These are phyloP conservation scores for Peniophora sp. DNA, from an alignment of 1,284 basidiomycete species.

Conservation along the genomic window DNA sequence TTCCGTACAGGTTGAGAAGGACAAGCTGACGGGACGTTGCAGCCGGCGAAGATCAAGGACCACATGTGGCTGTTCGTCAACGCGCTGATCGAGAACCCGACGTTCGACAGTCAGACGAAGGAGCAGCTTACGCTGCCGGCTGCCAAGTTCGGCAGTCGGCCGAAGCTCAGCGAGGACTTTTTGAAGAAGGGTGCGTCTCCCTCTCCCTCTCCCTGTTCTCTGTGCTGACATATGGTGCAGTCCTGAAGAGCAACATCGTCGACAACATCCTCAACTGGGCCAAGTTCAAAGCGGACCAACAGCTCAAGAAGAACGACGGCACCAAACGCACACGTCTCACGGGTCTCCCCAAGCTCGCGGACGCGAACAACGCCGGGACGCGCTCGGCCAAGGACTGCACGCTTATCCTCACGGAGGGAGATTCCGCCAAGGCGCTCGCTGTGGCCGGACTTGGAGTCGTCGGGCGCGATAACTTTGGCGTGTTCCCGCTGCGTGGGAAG, in stretches of 20 bases:
- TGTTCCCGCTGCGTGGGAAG: conserved; percentile 97
- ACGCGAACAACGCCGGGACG: conserved; percentile 97
- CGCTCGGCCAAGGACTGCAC: conserved; percentile 80
- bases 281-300: conserved; percentile 93
- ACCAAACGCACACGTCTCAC: conserved; percentile 87
- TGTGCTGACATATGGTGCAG: conserved; percentile 29
- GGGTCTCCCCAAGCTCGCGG: conserved; percentile 90
- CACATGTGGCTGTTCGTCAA: conserved; percentile 99
- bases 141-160: conserved; percentile 89
- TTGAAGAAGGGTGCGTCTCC: conserved; percentile 81
- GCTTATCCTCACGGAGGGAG: conserved; percentile 97
- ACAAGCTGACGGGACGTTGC: no score
- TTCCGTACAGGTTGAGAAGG: no score
- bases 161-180: conserved; percentile 82
- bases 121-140: conserved; percentile 87
- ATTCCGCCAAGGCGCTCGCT: conserved; percentile 96
- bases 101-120: conserved; percentile 99
- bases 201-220: neutral
- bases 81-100: conserved; percentile 93
- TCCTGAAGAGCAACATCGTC: conserved; percentile 85
- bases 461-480: conserved; percentile 94
- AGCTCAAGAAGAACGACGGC: conserved; percentile 97
- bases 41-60: conserved; percentile 85
- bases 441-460: conserved; percentile 93
- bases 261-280: conserved; percentile 95